These are phyloP conservation scores for Cnidoscolus chayamansa DNA, from an alignment of 441 rosid species.

Conservation along the genomic window DNA sequence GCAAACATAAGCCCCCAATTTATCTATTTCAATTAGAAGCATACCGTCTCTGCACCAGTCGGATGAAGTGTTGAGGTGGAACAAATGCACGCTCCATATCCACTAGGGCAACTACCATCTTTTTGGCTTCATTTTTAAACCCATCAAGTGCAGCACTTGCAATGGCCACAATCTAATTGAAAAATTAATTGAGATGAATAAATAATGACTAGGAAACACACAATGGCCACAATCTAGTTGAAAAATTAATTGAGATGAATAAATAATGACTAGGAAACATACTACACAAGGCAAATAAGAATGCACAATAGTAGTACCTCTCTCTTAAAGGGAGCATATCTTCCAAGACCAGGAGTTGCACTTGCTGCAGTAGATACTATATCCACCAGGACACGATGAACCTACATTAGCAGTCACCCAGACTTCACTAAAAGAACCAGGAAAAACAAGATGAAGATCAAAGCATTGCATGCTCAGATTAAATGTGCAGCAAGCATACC, in stretches of 20 bases:
- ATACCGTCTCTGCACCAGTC: constrained; percentile 91
- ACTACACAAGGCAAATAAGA: constrained; percentile 13
- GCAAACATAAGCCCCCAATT: background rate
- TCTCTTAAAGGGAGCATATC: constrained; percentile 95
- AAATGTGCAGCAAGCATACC: background rate
- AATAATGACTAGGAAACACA: background rate
- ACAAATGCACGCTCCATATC: constrained; percentile 99
- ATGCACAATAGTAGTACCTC: constrained; percentile 47
- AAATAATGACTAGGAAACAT: constrained; percentile 1
- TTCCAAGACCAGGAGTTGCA: constrained; percentile 94
- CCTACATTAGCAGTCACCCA: constrained; percentile 38
- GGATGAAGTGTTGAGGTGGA: constrained; percentile 97
- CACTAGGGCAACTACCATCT: constrained; percentile 93
- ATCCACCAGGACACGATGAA: constrained; percentile 87
- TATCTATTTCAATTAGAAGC: constrained; percentile 7
- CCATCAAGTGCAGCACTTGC: constrained; percentile 84
- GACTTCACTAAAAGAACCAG: constrained; percentile 12
- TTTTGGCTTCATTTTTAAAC: constrained; percentile 81
- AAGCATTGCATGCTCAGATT: background rate
- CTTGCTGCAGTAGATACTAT: constrained; percentile 80
- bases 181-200: constrained; percentile 15
- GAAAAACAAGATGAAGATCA: constrained; percentile 1
- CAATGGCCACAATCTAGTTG: constrained; percentile 76
- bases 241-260: constrained; percentile 13
- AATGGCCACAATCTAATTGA: constrained; percentile 69